phyloP scores from a whole-genome alignment of 2,329 filamentous ascomycete genomes.

The Ophiognomonia clavigignenti-juglandacearum region DNA sequence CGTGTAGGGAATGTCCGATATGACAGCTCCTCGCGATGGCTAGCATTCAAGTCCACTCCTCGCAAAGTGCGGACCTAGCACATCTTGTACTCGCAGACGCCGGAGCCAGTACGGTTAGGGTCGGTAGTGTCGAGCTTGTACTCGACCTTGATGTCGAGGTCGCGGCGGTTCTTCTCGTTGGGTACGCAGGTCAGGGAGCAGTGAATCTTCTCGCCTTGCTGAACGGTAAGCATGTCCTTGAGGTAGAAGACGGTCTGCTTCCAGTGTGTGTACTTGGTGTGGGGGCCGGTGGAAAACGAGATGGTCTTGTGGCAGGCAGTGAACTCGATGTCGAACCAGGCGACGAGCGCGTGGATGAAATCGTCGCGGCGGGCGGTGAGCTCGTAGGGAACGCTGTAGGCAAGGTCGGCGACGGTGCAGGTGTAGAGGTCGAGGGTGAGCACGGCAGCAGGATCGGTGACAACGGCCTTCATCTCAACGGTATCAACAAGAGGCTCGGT shows the following conservation, averaged over 20 bases:
- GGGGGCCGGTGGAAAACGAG: slow-evolving; percentile 91
- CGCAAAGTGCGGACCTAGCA: slow-evolving; percentile 38
- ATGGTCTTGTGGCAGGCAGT: slow-evolving; percentile 97
- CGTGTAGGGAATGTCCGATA: no score
- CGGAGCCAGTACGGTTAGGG: slow-evolving; percentile 60
- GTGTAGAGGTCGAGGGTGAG: slow-evolving; percentile 92
- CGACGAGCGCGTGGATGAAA: slow-evolving; percentile 92
- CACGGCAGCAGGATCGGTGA: slow-evolving; percentile 82
- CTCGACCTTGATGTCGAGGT: slow-evolving; percentile 84
- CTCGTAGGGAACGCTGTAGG: slow-evolving; percentile 75
- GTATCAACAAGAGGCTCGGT: slow-evolving; percentile 96
- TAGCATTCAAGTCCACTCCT: neutral
- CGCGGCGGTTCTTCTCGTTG: slow-evolving; percentile 89
- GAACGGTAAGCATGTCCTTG: slow-evolving; percentile 85
- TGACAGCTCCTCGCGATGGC: neutral
- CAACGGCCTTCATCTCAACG: slow-evolving; percentile 93
- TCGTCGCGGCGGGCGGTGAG: slow-evolving; percentile 79
- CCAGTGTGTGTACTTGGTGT: slow-evolving; percentile 99
- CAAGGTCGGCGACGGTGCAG: slow-evolving; percentile 75
- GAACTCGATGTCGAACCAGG: slow-evolving; percentile 99
- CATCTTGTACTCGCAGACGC: slow-evolving; percentile 76
- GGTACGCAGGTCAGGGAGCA: slow-evolving; percentile 77
- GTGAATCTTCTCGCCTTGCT: slow-evolving; percentile 74
- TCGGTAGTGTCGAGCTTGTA: slow-evolving; percentile 80
- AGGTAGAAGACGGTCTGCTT: slow-evolving; percentile 99